Conservation (phyloP, 176 grass and related monocot genomes). For the Lolium rigidum region DNA sequence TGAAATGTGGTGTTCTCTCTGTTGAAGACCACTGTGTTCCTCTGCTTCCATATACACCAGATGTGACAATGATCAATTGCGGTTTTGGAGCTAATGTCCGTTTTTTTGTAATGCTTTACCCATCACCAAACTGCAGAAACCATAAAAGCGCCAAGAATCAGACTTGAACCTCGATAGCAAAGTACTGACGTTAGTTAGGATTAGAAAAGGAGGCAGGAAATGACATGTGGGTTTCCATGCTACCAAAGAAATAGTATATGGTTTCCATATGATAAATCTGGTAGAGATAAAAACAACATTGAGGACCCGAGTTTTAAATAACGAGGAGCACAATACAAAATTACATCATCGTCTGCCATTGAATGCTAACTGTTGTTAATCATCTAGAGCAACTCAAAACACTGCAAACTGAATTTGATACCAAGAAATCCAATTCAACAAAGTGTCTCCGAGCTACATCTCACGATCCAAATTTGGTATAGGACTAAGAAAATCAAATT, state of each 20-base stretch:
- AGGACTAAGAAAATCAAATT: neutral
- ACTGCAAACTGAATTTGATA: neutral
- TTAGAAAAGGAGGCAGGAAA: neutral
- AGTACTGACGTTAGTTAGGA: neutral
- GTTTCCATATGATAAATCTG: neutral
- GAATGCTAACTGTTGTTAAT: neutral
- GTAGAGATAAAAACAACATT: neutral
- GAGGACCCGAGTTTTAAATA: neutral
- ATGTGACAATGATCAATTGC: neutral
- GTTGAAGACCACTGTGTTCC: neutral
- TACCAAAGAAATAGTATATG: neutral
- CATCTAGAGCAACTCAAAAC: neutral
- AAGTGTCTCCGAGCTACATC: neutral
- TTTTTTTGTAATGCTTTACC: neutral
- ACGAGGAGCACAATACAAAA: neutral
- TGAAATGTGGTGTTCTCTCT: neutral
- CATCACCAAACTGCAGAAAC: neutral
- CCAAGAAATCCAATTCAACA: neutral
- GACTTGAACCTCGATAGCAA: neutral
- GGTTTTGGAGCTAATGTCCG: neutral
- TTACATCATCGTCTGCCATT: neutral
- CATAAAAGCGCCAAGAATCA: neutral
- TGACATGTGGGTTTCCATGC: neutral
- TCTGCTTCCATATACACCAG: neutral
- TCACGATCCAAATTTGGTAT: neutral